A percentile compares a stretch with the other conserved stretches of the same genome.
These are phyloP conservation scores for Ogataea methanolica DNA, from an alignment of 805 yeast genomes.

Conservation along the genomic window DNA sequence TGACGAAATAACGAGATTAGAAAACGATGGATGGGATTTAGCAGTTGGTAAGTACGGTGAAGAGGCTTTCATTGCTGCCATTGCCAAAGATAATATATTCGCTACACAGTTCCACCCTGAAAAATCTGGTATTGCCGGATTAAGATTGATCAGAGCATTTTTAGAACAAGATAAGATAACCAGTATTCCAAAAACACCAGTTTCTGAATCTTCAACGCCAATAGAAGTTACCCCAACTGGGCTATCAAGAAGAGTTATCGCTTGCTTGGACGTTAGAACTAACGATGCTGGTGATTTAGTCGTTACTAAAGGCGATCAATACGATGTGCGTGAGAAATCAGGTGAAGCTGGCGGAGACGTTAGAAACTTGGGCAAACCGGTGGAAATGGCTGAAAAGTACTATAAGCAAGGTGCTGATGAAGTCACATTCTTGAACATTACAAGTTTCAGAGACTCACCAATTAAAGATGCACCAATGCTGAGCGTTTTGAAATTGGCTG, in stretches of 20 bases:
- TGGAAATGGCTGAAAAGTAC: conserved; percentile 85
- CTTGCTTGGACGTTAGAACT: conserved; percentile 94
- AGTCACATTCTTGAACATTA: conserved; percentile 88
- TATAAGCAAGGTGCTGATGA: conserved; percentile 97
- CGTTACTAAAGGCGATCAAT: conserved; percentile 98
- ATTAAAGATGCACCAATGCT: conserved; percentile 92
- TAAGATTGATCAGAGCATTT: conserved; percentile 69
- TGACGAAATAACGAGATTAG: conserved; percentile 28
- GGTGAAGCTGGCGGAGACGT: conserved; percentile 49
- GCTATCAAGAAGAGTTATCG: conserved; percentile 85
- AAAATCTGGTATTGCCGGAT: conserved; percentile 89
- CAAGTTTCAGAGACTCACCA: conserved; percentile 94
- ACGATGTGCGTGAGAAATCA: conserved; percentile 84
- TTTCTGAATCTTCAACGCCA: not conserved
- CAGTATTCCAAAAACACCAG: conserved; percentile 10
- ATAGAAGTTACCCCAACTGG: conserved; percentile 42
- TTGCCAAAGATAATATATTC: conserved; percentile 70
- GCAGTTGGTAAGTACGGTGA: conserved; percentile 71
- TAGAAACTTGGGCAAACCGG: conserved; percentile 95
- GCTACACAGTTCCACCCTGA: conserved; percentile 99
- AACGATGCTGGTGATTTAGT: conserved; percentile 94
- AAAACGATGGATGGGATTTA: conserved; percentile 55
- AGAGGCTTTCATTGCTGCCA: conserved; percentile 79
- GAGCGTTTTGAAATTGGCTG: conserved; percentile 76
- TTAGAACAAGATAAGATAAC: conserved; percentile 42